Evolutionary conservation across 2,329 filamentous ascomycete genomes (phyloP), one percentile per base, ranked within the genome.

Genomic region (Xylariaceae sp.): DNA sequence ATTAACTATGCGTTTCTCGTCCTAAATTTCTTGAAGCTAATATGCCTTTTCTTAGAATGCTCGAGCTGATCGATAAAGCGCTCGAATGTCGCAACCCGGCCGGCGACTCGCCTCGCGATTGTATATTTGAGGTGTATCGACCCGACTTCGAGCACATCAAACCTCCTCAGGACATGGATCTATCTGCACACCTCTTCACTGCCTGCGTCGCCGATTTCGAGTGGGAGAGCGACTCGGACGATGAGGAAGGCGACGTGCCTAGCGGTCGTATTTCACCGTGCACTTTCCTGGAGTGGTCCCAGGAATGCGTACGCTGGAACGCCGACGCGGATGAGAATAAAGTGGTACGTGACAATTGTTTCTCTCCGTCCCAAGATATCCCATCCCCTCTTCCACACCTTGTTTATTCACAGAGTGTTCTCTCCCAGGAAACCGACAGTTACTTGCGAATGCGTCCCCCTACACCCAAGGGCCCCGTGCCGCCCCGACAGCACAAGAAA

Each of bases 221-320:
- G 12, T 65, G 62, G 41, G 45, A 56, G n/a, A 53, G 51, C 6
- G 57, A 57, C 44, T 49, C 53, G 11, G 65, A 67, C 28, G 69
- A 70, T 17, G 66, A 67, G 1, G 78, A 82, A 54, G 77, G 75
- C 1, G 71, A 73, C 19, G 68, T 71, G 0, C 61, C 69, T 3
- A 64, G 69, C 3, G 72, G 70, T 1, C 73, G 72, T 1, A 75
- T 82, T 24, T 75, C 73, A 0, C 76, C 78, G 1, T 74, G 70
- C 56, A 78, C 73, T 0, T 82, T 81, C 53, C 67, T 72, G 11
- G 62, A 69, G 1, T 74, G 72, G 69, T 65, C 75, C 28, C 62
- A 75, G 54, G 76, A 74, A 47, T 69, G 69, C 33, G 58, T 69
- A 58, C 65, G 70, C 51, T 71, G 67, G 67, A 67, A 74, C 23